Percentiles rank a stretch among this genome's conserved stretches.
These are phyloP conservation scores for Enteropsectra breve DNA, from an alignment of 371 early-diverging fungal genomes.

Conservation along the genomic window DNA sequence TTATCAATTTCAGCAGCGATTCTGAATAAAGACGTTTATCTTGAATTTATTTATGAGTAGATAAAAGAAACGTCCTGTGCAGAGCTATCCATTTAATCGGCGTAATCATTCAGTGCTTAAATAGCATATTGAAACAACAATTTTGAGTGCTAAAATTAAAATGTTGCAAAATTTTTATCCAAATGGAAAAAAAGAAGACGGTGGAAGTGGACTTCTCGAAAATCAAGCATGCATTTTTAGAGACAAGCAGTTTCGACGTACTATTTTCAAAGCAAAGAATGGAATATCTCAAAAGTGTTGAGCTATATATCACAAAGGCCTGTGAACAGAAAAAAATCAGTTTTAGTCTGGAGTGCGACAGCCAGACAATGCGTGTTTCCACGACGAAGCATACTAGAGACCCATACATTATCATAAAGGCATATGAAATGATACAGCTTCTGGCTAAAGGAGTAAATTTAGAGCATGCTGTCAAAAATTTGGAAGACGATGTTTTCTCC, in stretches of 20 bases:
- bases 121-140: too few relatives aligned
- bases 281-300: conserved; percentile 77
- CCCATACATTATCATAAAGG: conserved; percentile 86
- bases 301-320: conserved; percentile 79
- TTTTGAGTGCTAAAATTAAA: too few relatives aligned
- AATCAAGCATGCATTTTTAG: conserved; percentile 70
- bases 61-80: too few relatives aligned
- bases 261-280: conserved; percentile 95
- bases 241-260: conserved; percentile 87
- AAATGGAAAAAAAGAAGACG: too few relatives aligned
- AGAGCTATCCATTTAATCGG: too few relatives aligned
- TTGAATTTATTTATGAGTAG: too few relatives aligned
- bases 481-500: conserved; percentile 81
- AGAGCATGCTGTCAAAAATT: conserved; percentile 66
- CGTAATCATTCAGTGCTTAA: too few relatives aligned
- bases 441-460: conserved; percentile 83
- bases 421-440: conserved; percentile 84
- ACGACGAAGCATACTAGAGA: conserved; percentile 91
- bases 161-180: too few relatives aligned
- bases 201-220: too few relatives aligned
- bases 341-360: conserved; percentile 80
- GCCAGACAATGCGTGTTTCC: conserved; percentile 87
- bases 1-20: too few relatives aligned
- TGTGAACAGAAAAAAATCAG: conserved; percentile 76
- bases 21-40: too few relatives aligned